A percentile compares a stretch with the other conserved stretches of the same genome.
Evolutionary conservation across 352 stramenopile species (phyloP).

Genomic region (Pythium volutum): DNA sequence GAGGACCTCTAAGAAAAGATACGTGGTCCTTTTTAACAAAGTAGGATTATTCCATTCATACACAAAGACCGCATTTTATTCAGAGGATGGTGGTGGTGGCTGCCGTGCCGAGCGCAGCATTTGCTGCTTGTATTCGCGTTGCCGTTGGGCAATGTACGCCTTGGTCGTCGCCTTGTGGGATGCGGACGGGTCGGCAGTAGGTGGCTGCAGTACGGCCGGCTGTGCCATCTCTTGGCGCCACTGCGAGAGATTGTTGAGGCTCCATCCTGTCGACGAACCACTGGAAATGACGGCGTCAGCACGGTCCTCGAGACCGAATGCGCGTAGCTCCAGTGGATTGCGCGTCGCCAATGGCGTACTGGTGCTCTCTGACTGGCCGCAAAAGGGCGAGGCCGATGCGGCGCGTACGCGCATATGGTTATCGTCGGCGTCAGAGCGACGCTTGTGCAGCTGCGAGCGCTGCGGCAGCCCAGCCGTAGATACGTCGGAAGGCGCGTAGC

Average conservation of each 20-base stretch:
- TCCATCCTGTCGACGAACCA: slow-evolving; percentile 41
- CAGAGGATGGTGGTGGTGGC: not conserved
- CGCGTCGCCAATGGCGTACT: slow-evolving; percentile 8
- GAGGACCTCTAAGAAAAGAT: slow-evolving; percentile 35
- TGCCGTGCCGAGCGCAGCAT: slow-evolving; percentile 28
- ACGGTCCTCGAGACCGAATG: slow-evolving; percentile 75
- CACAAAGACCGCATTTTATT: slow-evolving; percentile 7
- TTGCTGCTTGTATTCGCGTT: slow-evolving; percentile 71
- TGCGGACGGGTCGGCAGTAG: too few relatives aligned
- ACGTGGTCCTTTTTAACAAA: not conserved
- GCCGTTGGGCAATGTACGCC: slow-evolving; percentile 61
- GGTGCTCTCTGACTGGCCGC: not conserved
- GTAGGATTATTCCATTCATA: too few relatives aligned
- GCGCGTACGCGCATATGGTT: slow-evolving; percentile 1
- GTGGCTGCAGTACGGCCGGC: not conserved
- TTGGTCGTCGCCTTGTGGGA: not conserved
- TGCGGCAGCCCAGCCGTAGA: not conserved
- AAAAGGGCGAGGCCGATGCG: not conserved
- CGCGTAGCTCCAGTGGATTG: slow-evolving; percentile 51
- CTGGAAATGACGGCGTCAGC: slow-evolving; percentile 65
- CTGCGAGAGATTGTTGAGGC: slow-evolving; percentile 54
- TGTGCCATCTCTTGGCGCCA: slow-evolving; percentile 59
- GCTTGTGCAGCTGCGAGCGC: slow-evolving; percentile 16
- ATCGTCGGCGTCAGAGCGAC: slow-evolving; percentile 18
- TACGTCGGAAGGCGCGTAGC: not conserved